phyloP scores from a whole-genome alignment of 306 rosid genomes.

The Prosopis cineraria region DNA sequence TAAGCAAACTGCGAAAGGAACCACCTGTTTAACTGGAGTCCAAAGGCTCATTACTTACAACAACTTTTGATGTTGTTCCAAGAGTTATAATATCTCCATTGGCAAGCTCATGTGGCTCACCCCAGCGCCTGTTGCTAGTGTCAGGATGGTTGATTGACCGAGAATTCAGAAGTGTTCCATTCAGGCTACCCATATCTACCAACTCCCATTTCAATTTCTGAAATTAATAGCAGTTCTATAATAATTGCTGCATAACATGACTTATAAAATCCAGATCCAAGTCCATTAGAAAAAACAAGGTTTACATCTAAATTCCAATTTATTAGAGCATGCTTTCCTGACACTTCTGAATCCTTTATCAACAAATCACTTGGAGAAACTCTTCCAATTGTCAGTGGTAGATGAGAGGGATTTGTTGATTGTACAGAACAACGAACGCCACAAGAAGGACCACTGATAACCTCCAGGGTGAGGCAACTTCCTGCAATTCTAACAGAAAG shows the following conservation, averaged over 20 bases:
- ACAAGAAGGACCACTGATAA: slow-evolving; percentile 80
- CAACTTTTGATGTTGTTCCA: slow-evolving; percentile 81
- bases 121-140: slow-evolving; percentile 76
- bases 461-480: slow-evolving; percentile 90
- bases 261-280: slow-evolving; percentile 35
- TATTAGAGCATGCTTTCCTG: slow-evolving; percentile 92
- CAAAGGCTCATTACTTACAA: slow-evolving; percentile 55
- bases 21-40: slow-evolving; percentile 9
- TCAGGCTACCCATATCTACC: slow-evolving; percentile 94
- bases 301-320: slow-evolving; percentile 87
- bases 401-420: slow-evolving; percentile 59
- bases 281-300: slow-evolving; percentile 24
- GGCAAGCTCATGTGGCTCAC: slow-evolving; percentile 68
- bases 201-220: slow-evolving; percentile 96
- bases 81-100: slow-evolving; percentile 89
- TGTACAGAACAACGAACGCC: slow-evolving; percentile 60
- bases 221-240: slow-evolving; percentile 34
- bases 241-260: slow-evolving; percentile 34
- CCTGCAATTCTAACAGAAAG: slow-evolving; percentile 89
- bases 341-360: slow-evolving; percentile 84
- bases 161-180: slow-evolving; percentile 87
- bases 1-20: slow-evolving; percentile 20
- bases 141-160: slow-evolving; percentile 71
- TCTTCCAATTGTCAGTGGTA: slow-evolving; percentile 84
- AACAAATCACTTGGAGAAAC: slow-evolving; percentile 78